phyloP scores from a whole-genome alignment of 2,329 filamentous ascomycete genomes.

The Monilinia vaccinii-corymbosi region DNA sequence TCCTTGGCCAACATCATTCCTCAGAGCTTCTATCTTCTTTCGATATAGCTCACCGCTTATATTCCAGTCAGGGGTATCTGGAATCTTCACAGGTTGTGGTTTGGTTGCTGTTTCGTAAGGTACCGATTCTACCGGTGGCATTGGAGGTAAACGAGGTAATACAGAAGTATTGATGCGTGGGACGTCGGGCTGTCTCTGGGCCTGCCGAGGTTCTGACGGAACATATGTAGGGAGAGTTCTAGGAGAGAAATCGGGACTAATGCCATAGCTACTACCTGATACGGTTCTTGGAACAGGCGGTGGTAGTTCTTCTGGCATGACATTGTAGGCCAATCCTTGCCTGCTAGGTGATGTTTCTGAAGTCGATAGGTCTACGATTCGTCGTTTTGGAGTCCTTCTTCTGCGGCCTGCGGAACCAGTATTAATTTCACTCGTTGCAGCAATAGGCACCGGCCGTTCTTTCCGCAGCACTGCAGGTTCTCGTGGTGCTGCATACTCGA shows the following conservation, averaged over 20 bases:
- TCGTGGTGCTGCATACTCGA: slow-evolving; percentile 42
- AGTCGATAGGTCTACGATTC: slow-evolving; percentile 56
- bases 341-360: slow-evolving; percentile 26
- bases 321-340: slow-evolving; percentile 14
- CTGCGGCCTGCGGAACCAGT: slow-evolving; percentile 48
- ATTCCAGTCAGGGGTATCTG: slow-evolving; percentile 48
- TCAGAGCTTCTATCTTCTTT: slow-evolving; percentile 77
- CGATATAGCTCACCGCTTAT: slow-evolving; percentile 70
- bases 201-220: slow-evolving; percentile 23
- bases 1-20: slow-evolving; percentile 74
- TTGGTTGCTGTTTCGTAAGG: slow-evolving; percentile 20
- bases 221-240: slow-evolving; percentile 25
- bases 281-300: slow-evolving; percentile 9
- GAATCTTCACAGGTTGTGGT: slow-evolving; percentile 11
- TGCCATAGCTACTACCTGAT: slow-evolving; percentile 25
- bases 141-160: slow-evolving; percentile 23
- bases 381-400: slow-evolving; percentile 49
- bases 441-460: slow-evolving; percentile 42
- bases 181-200: slow-evolving; percentile 20
- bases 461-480: slow-evolving; percentile 49
- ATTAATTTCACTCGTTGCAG: slow-evolving; percentile 48
- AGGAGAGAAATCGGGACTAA: slow-evolving; percentile 27
- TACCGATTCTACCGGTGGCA: slow-evolving; percentile 25
- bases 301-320: slow-evolving; percentile 20
- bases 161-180: slow-evolving; percentile 25